Evolutionary conservation across 208 protist genomes (phyloP), one percentile per base, ranked within the genome.

Genomic region (Crithidia brevicula): DNA sequence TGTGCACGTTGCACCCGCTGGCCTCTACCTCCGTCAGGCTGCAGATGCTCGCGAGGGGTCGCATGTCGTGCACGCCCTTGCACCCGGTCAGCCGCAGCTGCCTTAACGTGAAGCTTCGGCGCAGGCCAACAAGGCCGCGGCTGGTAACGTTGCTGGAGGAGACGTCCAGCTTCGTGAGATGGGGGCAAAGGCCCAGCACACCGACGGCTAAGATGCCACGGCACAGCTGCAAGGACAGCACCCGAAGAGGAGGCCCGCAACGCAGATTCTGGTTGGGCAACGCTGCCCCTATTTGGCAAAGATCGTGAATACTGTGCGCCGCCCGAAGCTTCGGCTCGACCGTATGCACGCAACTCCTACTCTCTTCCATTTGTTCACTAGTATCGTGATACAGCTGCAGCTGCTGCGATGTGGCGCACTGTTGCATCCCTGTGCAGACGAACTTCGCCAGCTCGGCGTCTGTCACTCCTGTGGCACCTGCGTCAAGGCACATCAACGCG

Each of bases 131-230:
- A 28, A 69, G 28, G 6, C 63, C 63, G 20, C 30, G 36, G 18
- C 63, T 60, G 6, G 63, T 69, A 3, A 69, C 63, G 51, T 69
- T 69, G 30, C 49, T 60, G 7, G 23, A 58, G 16, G 63, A 69
- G n/a, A 69, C 27, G 51, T 69, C 63, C 0, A 68, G 63, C 51
- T 69, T 69, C 28, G 40, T 59, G 11, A 60, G 51, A 30, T 54
- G 30, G 8, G 49, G 63, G 40, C 51, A 69, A 16, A 60, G 52
- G 11, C 63, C 63, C 11, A 69, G 51, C 50, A 43, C 63, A 6
- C 63, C 51, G 18, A 60, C 63, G 25, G 63, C 34, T 28, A 69
- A 60, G 40, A 59, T 60, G 47, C 15, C 3, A n/a, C 63, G 63
- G 28, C 51, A 69, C n/a, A 69, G 43, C 52, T 69, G 51, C 22